phyloP scores from a whole-genome alignment of 148 eudicot genomes.

The Selenicereus undatus region DNA sequence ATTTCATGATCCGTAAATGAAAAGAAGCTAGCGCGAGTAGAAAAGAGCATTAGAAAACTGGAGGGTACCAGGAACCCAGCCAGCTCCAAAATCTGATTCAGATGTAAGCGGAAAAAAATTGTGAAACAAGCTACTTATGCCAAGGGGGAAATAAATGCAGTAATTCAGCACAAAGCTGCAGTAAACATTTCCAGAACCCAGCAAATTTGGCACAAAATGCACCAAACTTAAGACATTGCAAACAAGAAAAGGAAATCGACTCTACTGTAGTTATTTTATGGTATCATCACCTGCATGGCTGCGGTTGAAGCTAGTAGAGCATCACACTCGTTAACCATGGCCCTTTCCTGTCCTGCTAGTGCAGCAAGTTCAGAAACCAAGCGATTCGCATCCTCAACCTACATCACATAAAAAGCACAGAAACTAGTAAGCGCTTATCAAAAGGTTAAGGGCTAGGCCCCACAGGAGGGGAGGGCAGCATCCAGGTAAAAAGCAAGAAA shows the following conservation, averaged over 20 bases:
- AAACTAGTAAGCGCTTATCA: background rate
- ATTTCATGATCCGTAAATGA: too few species aligned
- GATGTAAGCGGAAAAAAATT: too few species aligned
- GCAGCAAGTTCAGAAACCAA: constrained; percentile 79
- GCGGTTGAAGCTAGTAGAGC: constrained; percentile 57
- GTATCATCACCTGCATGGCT: constrained; percentile 69
- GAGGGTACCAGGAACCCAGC: too few species aligned
- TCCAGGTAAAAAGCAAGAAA: too few species aligned
- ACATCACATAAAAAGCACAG: constrained; percentile 16
- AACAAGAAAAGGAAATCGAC: background rate
- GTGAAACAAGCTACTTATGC: too few species aligned
- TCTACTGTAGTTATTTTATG: background rate
- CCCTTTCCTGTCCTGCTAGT: constrained; percentile 66
- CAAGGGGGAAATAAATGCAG: too few species aligned
- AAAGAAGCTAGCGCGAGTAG: too few species aligned
- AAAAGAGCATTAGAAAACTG: too few species aligned
- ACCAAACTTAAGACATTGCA: background rate
- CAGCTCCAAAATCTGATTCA: too few species aligned
- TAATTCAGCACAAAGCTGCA: background rate
- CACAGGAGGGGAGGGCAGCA: too few species aligned
- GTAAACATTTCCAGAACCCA: background rate
- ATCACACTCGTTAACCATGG: constrained; percentile 79
- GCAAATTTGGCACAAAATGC: background rate
- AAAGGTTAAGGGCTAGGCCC: too few species aligned
- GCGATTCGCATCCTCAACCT: constrained; percentile 72